Conservation (phyloP, 371 early-diverging fungal genomes). For the Apophysomyces sp. region DNA sequence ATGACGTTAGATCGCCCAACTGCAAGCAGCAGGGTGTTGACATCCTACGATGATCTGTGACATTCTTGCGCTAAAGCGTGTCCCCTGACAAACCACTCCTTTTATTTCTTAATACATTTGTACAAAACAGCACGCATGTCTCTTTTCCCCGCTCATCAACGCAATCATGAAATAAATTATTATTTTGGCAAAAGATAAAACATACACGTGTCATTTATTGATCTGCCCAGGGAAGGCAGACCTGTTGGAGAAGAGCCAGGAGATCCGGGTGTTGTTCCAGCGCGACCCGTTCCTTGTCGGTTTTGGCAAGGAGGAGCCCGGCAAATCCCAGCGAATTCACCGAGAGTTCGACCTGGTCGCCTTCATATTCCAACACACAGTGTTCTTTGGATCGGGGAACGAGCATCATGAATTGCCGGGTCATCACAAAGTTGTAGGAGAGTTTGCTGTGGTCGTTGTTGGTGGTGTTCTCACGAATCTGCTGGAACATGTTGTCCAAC, state of each 20-base stretch:
- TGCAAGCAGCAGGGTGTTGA: slow-evolving; percentile 24
- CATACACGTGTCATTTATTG: slow-evolving; percentile 8
- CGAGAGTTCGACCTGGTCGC: slow-evolving; percentile 28
- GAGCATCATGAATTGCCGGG: slow-evolving; percentile 69
- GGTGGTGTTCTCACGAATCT: slow-evolving; percentile 27
- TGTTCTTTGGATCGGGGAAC: slow-evolving; percentile 62
- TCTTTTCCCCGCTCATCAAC: too few relatives aligned
- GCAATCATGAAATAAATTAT: too few relatives aligned
- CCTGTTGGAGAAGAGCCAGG: slow-evolving; percentile 31
- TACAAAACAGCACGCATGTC: background rate
- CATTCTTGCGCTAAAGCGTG: slow-evolving; percentile 4
- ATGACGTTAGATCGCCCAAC: background rate
- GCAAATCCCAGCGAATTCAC: slow-evolving; percentile 75
- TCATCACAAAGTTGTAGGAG: slow-evolving; percentile 72
- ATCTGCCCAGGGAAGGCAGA: slow-evolving; percentile 23
- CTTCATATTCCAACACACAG: slow-evolving; percentile 20
- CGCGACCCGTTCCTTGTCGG: slow-evolving; percentile 48
- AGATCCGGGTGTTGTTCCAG: slow-evolving; percentile 40
- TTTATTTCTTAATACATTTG: background rate
- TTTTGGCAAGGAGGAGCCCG: slow-evolving; percentile 64
- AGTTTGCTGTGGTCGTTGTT: slow-evolving; percentile 1
- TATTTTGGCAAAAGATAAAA: too few relatives aligned
- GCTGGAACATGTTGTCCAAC: slow-evolving; percentile 51
- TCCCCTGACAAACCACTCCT: background rate
- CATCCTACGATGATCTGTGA: slow-evolving; percentile 41